Evolutionary conservation across 768 basidiomycete species (phyloP), one percentile per base, ranked within the genome.

Genomic region (Lyophyllum decastes): DNA sequence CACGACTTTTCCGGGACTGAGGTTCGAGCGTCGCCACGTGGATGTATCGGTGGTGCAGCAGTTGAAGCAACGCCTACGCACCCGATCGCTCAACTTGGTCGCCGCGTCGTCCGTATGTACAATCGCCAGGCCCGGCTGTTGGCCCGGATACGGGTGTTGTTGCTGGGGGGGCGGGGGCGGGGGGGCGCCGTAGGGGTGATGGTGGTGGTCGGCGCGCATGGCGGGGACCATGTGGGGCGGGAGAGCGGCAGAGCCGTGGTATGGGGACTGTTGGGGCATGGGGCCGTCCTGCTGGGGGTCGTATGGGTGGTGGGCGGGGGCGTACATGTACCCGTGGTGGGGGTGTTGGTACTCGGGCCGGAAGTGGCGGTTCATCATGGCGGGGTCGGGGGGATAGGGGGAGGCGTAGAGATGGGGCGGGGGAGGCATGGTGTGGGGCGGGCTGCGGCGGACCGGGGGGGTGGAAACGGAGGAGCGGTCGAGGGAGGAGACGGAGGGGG

Each of bases 21-120:
- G 80, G 66, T 89, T 90, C 16, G 84, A 86, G 58, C 90, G 73
- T 34, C 90, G 73, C 90, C 90, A 92, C 24, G 90, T 92, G 49
- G 86, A 87, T 30, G 91, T 92, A 61, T 92, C 90, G 14, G 90
- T 91, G 24, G 90, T 92, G 69, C 87, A 87, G 71, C 90, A 92
- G 69, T 92, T 92, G 81, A 88, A 92, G 71, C 90, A 92, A 47
- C 89, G 76, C 35, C 90, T 73, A 25, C 90, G 80, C 49, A 92
- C 87, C 40, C 89, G 80, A 67, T 91, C 88, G 66, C 84, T 87
- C 55, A 92, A 77, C 72, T 92, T 92, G 0, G 89, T 91, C 1
- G 89, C 82, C 0, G 90, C 90, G 62, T 92, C 90, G 70, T 90
- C 88, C 0, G 90, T 92, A 72, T 78, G 70, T 52, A 78, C 72